Base-by-base conservation (phyloP, 495 filamentous ascomycete genomes). In the Cercophora sp. region DNA sequence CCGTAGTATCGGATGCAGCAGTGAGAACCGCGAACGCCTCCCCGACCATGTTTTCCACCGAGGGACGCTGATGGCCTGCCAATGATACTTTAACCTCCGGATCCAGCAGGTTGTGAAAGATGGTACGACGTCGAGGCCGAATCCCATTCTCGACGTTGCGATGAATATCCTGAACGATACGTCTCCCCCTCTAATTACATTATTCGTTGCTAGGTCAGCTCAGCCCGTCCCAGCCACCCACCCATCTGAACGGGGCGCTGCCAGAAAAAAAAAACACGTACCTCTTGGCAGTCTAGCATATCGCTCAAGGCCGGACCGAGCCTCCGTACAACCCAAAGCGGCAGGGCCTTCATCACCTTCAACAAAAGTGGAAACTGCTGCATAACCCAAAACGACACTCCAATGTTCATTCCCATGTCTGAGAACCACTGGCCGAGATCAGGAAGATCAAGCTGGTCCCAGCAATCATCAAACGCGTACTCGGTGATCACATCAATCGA, bases 341-440 rank as follows among this genome's bases (percentile, higher is more conserved):
- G 40, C 40, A 43, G 8, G 13, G 18, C 23, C 5, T 43, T 25
- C 20, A 43, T 43, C 13, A 9, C 19, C 40, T 9, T 25, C 40
- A 43, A 22, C 40, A 43, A 4, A 25, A 43, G 25, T 2, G 40
- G 40, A 23, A 23, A 43, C 40, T 43, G 40, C 40, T 43, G 40
- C 19, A 22, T 1, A 24, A 43, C 5, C 40, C 40, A 43, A 23
- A 43, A 24, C 18, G 40, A 23, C n/a, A 43, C 23, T 5, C 40
- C 40, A 6, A 23, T 22, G 22, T 43, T 43, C 40, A 9, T 6
- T 22, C 18, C 23, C 40, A 43, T 25, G 6, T 24, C 40, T 11
- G 40, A 43, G 20, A 43, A 43, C 40, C 40, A 43, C 19, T 43
- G 6, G 6, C 40, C 40, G 19, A 43, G 40, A 43, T 43, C 40